Evolutionary conservation across 345 rosid genomes (phyloP), one percentile per base, ranked within the genome.

Genomic region (Microcos paniculata): DNA sequence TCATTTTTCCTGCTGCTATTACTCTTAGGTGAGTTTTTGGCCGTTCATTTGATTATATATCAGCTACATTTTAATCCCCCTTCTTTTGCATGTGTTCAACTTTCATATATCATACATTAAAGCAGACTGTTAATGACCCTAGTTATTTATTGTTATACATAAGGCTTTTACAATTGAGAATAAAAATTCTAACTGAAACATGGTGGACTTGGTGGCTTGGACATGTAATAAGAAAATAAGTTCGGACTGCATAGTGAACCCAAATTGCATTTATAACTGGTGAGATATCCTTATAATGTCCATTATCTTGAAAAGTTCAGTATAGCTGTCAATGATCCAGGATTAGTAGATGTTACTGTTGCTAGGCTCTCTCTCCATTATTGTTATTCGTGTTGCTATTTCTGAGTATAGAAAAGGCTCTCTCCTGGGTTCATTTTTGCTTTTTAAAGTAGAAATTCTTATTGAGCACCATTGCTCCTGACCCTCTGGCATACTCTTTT

Each of bases 1-100:
- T 93, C 92, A 93, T 96, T 48, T 96, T 96, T 79, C 99, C 99
- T 0, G 94, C 99, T 40, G 79, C 95, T 65, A 78, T 96, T 70
- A 83, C 97, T 66, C 93, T 96, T 13, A 91, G 86, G 99, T 92
- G 75, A 86, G 89, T 70, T 64, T 58, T 28, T 58, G 33, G 53
- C 69, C 26, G 30, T 46, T 62, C 10, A 11, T 49, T 81, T 16
- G 15, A 48, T 42, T 72, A 49, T 58, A 15, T 55, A 30, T 35
- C 46, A 74, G 78, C 51, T 8, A 4, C 46, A 6, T 33, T 35
- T 26, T 13, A 12, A 12, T 16, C 33, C 6, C 53, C 45, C 30
- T 35, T n/a, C 8, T 1, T 40, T 67, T 18, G 8, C 26, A 8
- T 43, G 18, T 67, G 56, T 31, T 43, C 8, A 30, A 31, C 21